Base-by-base conservation (phyloP, 257 asterid species). In the Solanum chaucha region DNA sequence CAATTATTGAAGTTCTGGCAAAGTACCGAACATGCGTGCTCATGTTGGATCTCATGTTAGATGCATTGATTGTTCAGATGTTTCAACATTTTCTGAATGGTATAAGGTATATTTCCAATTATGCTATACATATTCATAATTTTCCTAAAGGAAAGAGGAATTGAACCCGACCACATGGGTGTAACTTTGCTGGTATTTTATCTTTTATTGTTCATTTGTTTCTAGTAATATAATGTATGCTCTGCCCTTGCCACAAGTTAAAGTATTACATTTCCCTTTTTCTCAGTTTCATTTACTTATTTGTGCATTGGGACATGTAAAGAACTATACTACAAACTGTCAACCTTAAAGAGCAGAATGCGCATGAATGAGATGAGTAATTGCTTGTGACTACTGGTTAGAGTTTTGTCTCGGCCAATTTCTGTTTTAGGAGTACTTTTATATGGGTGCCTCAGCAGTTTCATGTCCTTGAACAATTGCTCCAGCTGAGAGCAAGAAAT, bases 41-140 rank as follows among this genome's bases (percentile, higher is more conserved):
- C 19, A 80, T 86, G 90, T 61, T 74, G 90, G 86, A 86, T 28
- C 72, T 72, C 28, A 86, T 55, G 82, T 64, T 81, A 34, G 88
- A 86, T 55, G 28, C 88, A 6, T 86, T 86, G 65, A 65, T 51
- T 81, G 81, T 88, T 59, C 58, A 88, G 51, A 86, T 86, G 84
- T 88, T 86, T 86, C 84, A 82, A 58, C 85, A 22, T 55, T 85
- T 85, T 80, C 84, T 88, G 19, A 71, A 32, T 55, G 30, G 77
- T 38, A 82, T 82, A 44, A 34, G 88, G 88, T 88, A 81, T 38
- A 40, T 78, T 65, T 67, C 19, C 82, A 44, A 64, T 59, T 70
- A 35, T 87, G 48, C 22, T 87, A 30, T 55, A 12, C 11, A 40
- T n/a, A 8, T 61, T 34, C 61, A 20, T 38, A 68, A 17, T 34